Evolutionary conservation across 139 green algal species (phyloP), one percentile per base, ranked within the genome.

Genomic region (Zygnema circumcarinatum): DNA sequence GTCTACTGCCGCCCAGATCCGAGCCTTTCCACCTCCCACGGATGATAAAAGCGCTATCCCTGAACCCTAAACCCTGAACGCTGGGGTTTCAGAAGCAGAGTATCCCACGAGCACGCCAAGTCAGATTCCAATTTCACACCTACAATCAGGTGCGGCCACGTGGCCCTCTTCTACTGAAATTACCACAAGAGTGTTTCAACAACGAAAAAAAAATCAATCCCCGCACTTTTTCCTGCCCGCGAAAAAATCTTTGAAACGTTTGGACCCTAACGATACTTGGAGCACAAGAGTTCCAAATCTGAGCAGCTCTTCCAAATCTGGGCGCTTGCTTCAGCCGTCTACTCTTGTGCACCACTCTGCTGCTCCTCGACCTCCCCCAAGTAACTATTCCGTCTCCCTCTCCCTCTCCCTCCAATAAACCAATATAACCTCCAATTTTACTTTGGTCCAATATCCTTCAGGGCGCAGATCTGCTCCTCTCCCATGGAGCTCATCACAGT

Each of bases 401-500:
- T 11, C 39, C 69, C 39, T 78, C 69, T 11, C 69, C 39, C 69
- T 11, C 39, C 69, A 56, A 56, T 11, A 56, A 78, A 47, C 39
- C 69, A 41, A 78, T 56, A 56, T 25, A 78, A 3, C 39, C 47
- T 83, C 7, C 47, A 73, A 42, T 86, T 74, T n/a, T 86, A 32
- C 75, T 89, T 89, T 7, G n/a, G 76, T 7, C 76, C 39, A 29
- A 90, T 87, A 52, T 92, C 85, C 94, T 98, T 98, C 41, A 95
- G 72, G n/a, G 94, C 92, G 88, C 93, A 95, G 82, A 98, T 96
- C 93, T 96, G 95, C 93, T 99, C 96, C 81, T 97, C 94, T 73
- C 91, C 90, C 96, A 98, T 98, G 54, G 96, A 93, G 91, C 94
- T 87, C 41, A 98, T 92, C 33, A 99, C 96, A 29, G 95, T 96